Conservation (phyloP, 2,329 filamentous ascomycete species). For the Aureobasidium uvarum region DNA sequence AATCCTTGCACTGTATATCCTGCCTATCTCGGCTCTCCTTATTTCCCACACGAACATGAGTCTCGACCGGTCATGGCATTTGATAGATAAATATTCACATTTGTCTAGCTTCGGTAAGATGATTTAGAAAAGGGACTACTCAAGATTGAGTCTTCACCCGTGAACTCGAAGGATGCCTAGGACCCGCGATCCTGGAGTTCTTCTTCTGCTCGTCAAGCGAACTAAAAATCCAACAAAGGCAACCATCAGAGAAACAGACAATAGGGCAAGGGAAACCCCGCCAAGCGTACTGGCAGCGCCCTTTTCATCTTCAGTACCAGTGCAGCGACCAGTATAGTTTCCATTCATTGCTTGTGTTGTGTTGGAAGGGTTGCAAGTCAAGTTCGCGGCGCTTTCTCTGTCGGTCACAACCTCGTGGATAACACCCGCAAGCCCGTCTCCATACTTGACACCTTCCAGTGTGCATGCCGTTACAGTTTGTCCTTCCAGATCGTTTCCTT, state of each 20-base stretch:
- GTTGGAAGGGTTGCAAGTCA: constrained; percentile 11
- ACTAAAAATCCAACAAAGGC: not conserved
- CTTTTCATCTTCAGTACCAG: not conserved
- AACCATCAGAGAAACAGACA: not conserved
- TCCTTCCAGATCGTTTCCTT: not conserved
- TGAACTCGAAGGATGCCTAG: no score
- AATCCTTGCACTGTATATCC: not conserved
- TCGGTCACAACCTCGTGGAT: not conserved
- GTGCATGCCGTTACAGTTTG: not conserved
- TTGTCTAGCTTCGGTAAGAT: not conserved
- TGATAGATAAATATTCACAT: constrained; percentile 29
- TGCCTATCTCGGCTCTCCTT: constrained; percentile 17
- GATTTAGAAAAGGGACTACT: not conserved
- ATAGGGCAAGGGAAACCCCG: not conserved
- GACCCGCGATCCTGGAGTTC: not conserved
- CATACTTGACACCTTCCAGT: not conserved
- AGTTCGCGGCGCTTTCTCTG: not conserved
- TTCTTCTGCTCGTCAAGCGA: not conserved
- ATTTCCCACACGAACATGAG: not conserved
- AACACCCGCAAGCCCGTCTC: not conserved
- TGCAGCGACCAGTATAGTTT: not conserved
- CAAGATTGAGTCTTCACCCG: not conserved
- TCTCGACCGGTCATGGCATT: constrained; percentile 41
- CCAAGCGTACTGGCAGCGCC: not conserved
- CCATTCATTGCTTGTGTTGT: not conserved